Percentiles rank a stretch among this genome's conserved stretches.
Evolutionary conservation across 2,329 filamentous ascomycete genomes (phyloP).

Genomic region (Penicillium sp.): DNA sequence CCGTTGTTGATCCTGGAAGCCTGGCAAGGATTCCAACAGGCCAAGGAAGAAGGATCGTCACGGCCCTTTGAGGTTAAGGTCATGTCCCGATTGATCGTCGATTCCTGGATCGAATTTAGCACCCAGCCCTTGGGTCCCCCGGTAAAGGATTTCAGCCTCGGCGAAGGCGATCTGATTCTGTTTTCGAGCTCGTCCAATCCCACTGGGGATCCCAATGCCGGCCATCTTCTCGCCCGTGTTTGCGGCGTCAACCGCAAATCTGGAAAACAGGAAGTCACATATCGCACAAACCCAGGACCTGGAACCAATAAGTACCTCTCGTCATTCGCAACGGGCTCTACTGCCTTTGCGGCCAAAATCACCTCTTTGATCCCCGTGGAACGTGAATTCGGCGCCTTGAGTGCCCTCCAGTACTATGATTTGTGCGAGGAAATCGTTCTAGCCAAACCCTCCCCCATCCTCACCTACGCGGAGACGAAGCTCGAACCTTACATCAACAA

Average conservation of each 20-base stretch:
- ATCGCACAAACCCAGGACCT: conserved; percentile 67
- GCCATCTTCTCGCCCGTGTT: conserved; percentile 84
- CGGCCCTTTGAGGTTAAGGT: conserved; percentile 86
- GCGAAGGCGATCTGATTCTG: conserved; percentile 85
- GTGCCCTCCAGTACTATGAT: conserved; percentile 92
- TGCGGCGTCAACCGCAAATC: conserved; percentile 79
- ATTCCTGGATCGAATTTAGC: conserved; percentile 89
- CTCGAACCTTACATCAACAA: conserved; percentile 68
- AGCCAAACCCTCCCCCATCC: conserved; percentile 84
- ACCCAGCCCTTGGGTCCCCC: conserved; percentile 72
- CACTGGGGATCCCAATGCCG: conserved; percentile 61
- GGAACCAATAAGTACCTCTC: conserved; percentile 59
- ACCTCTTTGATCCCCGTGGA: conserved; percentile 93
- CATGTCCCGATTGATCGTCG: conserved; percentile 82
- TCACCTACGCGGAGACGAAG: conserved; percentile 74
- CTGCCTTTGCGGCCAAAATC: conserved; percentile 75
- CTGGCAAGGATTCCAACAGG: conserved; percentile 89
- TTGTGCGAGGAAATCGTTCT: conserved; percentile 87
- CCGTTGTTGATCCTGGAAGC: conserved; percentile 88
- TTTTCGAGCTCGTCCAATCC: conserved; percentile 74
- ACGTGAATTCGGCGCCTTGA: conserved; percentile 88
- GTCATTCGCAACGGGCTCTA: conserved; percentile 66
- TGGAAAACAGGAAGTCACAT: conserved; percentile 77
- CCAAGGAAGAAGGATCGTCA: conserved; percentile 79
- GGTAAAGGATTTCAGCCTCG: conserved; percentile 69